Conservation (phyloP, 202 grass and related monocot genomes). For the Dendrocalamus latiflorus region DNA sequence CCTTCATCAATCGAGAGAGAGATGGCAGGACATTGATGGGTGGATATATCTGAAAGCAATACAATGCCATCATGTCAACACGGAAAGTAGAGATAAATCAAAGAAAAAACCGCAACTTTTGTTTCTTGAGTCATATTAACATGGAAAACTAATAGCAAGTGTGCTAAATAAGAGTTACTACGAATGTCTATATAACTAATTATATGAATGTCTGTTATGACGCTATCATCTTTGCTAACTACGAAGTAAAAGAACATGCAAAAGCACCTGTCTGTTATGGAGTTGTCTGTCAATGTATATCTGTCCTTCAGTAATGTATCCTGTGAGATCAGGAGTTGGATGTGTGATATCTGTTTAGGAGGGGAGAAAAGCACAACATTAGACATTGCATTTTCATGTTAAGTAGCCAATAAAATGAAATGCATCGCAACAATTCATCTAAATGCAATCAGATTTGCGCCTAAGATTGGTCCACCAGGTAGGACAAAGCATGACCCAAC, state of each 20-base stretch:
- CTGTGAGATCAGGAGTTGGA: constrained; percentile 98
- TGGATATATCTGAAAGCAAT: constrained; percentile 76
- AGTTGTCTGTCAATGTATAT: constrained; percentile 99
- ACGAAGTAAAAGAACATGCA: not conserved
- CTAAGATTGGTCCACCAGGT: not conserved
- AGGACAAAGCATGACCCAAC: not conserved
- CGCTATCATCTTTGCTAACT: not conserved
- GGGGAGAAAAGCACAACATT: not conserved
- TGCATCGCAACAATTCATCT: not conserved
- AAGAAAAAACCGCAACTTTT: not conserved
- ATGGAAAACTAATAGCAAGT: not conserved
- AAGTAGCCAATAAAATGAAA: not conserved
- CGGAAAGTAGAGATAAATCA: not conserved
- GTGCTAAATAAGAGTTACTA: not conserved
- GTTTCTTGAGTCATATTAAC: not conserved
- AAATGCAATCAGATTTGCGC: not conserved
- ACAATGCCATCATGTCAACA: constrained; percentile 4
- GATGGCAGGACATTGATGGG: constrained; percentile 98
- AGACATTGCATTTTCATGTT: not conserved
- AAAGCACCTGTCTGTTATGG: constrained; percentile 87
- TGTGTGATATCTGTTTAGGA: constrained; percentile 82
- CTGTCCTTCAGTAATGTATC: constrained; percentile 98
- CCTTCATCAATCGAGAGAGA: constrained; percentile 99
- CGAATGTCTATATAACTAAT: too few relatives aligned
- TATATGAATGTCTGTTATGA: not conserved